Evolutionary conservation across 2,329 filamentous ascomycete species (phyloP), one percentile per base, ranked within the genome.

Genomic region (Aspergillus hiratsukae): DNA sequence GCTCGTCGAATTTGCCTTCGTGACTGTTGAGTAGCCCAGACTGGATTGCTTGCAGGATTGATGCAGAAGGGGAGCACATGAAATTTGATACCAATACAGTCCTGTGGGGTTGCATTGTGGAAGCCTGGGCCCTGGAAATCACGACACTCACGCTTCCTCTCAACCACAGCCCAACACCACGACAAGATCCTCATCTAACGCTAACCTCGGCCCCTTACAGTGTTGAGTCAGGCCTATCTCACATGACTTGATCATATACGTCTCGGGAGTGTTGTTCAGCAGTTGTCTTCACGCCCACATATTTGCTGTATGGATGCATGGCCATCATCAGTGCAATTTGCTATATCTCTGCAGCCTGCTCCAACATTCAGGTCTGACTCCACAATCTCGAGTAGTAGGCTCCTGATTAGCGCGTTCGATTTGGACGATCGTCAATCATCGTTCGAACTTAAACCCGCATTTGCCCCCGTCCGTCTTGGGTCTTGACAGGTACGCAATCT

Each of bases 391-490:
- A 43, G 29, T 52, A 56, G 50, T 51, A 61, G 57, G 17, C 49
- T 49, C 49, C 40, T 58, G 9, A 41, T 43, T 62, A 61, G 61
- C 59, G 61, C 29, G 41, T 52, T 59, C 29, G 52, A 28, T 29
- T 46, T 53, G 53, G 55, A 19, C 57, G 60, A 63, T 62, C 58
- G 52, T 54, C 56, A 56, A 57, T 58, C 54, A 52, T 52, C 29
- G 29, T 52, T 56, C 11, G 27, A 59, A 49, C 54, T 56, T 51
- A 55, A 58, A 45, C 52, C 58, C 55, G 52, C 49, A 58, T 41
- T n/a, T 35, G 9, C 27, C n/a, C 25, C 49, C 46, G 40, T 19
- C 28, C 28, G 31, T 51, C n/a, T 46, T 40, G 46, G 23, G 45
- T 23, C 10, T n/a, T 37, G 43, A 23, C 46, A 58, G 58, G 58